Conservation (phyloP, 106 monocot genomes). For the Platanthera guangdongensis region DNA sequence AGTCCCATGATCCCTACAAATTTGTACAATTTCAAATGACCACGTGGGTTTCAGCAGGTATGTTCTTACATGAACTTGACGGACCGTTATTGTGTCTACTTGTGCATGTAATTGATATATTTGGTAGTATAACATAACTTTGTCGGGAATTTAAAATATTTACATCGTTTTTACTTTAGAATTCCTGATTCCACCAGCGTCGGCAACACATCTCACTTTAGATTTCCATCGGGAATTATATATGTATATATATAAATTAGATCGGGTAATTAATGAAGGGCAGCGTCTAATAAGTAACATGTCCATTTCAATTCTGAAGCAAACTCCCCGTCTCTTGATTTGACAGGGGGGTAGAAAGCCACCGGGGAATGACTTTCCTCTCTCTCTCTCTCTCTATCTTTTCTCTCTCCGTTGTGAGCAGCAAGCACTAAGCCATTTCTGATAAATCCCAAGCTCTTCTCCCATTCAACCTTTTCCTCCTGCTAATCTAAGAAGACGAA, state of each 20-base stretch:
- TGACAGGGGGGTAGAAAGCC: conserved; percentile 55
- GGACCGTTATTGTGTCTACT: too few relatives aligned
- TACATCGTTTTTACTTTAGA: too few relatives aligned
- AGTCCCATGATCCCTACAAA: too few relatives aligned
- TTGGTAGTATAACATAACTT: too few relatives aligned
- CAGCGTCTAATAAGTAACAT: not conserved
- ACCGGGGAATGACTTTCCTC: conserved; percentile 26
- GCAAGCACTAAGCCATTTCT: conserved; percentile 11
- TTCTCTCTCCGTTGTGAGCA: not conserved
- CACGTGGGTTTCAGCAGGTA: too few relatives aligned
- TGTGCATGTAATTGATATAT: too few relatives aligned
- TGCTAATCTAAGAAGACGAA: not conserved
- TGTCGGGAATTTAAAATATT: too few relatives aligned
- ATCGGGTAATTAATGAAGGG: not conserved
- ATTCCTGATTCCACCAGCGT: too few relatives aligned
- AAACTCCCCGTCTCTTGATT: conserved; percentile 25
- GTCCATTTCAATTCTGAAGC: conserved; percentile 5
- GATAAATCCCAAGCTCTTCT: not conserved
- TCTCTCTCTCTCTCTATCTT: conserved; percentile 7
- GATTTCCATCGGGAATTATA: not conserved
- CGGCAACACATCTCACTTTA: too few relatives aligned
- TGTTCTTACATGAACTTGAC: too few relatives aligned
- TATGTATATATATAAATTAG: not conserved
- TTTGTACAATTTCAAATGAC: too few relatives aligned
- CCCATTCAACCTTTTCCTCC: not conserved